Evolutionary conservation across 495 filamentous ascomycete genomes (phyloP).

Genomic region (Oidiodendron maius): DNA sequence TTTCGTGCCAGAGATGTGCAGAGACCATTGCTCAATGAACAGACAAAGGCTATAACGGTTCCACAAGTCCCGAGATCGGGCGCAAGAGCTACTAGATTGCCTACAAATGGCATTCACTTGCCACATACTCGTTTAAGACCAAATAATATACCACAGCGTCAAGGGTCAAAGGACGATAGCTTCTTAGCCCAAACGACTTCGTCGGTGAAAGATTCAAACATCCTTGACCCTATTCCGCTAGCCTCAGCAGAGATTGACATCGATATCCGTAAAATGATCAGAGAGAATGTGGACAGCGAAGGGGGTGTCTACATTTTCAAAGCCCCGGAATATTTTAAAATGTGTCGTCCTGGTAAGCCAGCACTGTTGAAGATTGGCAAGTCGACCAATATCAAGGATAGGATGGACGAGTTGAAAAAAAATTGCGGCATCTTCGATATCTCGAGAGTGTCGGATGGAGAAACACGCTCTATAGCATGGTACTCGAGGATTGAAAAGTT

Average conservation of each 20-base stretch:
- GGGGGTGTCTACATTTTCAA: slow-evolving; percentile 4
- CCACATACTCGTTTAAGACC: background rate
- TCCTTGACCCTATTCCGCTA: background rate
- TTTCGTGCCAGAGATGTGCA: background rate
- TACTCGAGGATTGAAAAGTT: slow-evolving; percentile 8
- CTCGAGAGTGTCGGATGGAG: background rate
- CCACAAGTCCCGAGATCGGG: background rate
- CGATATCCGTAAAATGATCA: slow-evolving; percentile 2
- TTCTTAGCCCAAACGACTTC: slow-evolving; percentile 1
- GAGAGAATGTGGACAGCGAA: background rate
- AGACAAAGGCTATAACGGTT: background rate
- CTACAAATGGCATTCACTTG: background rate
- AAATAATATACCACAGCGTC: slow-evolving; percentile 2
- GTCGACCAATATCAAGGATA: background rate
- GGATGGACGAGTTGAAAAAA: background rate
- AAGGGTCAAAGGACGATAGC: slow-evolving; percentile 3
- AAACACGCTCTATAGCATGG: background rate
- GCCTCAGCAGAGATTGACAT: background rate
- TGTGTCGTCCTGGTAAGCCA: background rate
- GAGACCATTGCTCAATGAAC: background rate
- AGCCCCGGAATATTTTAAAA: slow-evolving; percentile 1
- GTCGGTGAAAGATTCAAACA: background rate
- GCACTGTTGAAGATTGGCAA: slow-evolving; percentile 5
- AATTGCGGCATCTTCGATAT: slow-evolving; percentile 5
- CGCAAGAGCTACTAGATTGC: background rate